Evolutionary conservation across 305 asterid genomes (phyloP).

Genomic region (Fraxinus albicans): DNA sequence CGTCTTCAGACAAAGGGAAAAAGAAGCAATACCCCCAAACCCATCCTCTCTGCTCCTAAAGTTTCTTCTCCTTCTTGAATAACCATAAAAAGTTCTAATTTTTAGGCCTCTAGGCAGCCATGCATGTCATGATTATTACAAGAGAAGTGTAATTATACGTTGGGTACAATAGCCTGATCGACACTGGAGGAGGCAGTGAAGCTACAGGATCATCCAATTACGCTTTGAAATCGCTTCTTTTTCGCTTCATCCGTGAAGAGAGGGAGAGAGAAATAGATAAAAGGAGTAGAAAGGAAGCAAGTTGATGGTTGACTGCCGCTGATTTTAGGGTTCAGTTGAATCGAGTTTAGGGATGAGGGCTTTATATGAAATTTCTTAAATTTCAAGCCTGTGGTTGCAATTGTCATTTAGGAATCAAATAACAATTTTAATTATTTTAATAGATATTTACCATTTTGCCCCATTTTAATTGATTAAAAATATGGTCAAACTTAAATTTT

Average conservation of each 20-base stretch:
- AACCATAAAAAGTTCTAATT: neutral
- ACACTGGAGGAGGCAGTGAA: neutral
- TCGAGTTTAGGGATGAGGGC: too few relatives aligned
- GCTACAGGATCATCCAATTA: neutral
- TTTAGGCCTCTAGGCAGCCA: neutral
- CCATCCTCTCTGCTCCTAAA: neutral
- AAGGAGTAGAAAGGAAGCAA: neutral
- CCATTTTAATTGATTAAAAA: too few relatives aligned
- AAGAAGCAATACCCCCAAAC: neutral
- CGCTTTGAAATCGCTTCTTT: neutral
- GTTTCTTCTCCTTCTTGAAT: neutral
- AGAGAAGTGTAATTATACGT: neutral
- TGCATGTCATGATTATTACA: neutral
- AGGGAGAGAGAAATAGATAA: neutral
- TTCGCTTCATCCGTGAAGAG: neutral
- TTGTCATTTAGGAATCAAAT: too few relatives aligned
- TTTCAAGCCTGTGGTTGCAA: too few relatives aligned
- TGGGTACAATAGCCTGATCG: neutral
- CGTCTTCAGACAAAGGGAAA: too few relatives aligned
- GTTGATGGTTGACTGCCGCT: neutral
- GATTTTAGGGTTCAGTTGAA: neutral
- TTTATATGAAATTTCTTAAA: too few relatives aligned
- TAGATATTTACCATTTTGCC: too few relatives aligned
- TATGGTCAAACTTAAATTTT: too few relatives aligned
- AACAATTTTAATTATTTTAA: too few relatives aligned